Evolutionary conservation across 1,284 basidiomycete species (phyloP).

Genomic region (Marasmius oreades): DNA sequence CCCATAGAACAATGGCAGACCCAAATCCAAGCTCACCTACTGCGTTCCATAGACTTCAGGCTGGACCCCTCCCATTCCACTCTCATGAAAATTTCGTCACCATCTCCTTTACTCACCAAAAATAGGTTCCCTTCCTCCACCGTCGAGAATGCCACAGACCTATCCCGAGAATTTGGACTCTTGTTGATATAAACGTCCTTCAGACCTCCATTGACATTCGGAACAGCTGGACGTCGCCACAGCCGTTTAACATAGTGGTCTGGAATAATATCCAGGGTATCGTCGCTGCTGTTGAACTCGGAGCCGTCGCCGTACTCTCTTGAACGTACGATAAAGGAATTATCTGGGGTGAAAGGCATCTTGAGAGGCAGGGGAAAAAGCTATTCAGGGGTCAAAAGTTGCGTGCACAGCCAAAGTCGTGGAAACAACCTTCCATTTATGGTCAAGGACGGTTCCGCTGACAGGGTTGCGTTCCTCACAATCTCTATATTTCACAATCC

Average conservation of each 20-base stretch:
- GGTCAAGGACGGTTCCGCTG: not conserved
- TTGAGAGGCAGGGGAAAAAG: not conserved
- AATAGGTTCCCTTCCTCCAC: not conserved
- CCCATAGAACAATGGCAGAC: not conserved
- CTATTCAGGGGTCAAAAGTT: not conserved
- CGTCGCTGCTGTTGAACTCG: slow-evolving; percentile 9
- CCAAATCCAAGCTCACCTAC: slow-evolving; percentile 4
- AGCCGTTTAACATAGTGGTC: slow-evolving; percentile 18
- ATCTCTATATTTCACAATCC: too few species aligned
- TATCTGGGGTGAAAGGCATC: slow-evolving; percentile 15
- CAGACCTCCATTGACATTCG: not conserved
- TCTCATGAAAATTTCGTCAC: not conserved
- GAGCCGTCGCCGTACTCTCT: slow-evolving; percentile 16
- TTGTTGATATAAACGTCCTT: slow-evolving; percentile 12
- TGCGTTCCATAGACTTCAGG: slow-evolving; percentile 7
- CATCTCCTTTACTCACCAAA: not conserved
- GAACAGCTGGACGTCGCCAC: slow-evolving; percentile 12
- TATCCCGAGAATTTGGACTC: slow-evolving; percentile 9
- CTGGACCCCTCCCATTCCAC: slow-evolving; percentile 5
- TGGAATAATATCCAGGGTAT: slow-evolving; percentile 12
- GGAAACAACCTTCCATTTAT: not conserved
- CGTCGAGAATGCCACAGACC: slow-evolving; percentile 11
- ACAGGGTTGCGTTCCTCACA: not conserved
- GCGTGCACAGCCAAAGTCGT: not conserved
- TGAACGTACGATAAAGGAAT: slow-evolving; percentile 15